These are phyloP conservation scores for Gossypium anomalum DNA, from an alignment of 345 rosid genomes.

Conservation along the genomic window DNA sequence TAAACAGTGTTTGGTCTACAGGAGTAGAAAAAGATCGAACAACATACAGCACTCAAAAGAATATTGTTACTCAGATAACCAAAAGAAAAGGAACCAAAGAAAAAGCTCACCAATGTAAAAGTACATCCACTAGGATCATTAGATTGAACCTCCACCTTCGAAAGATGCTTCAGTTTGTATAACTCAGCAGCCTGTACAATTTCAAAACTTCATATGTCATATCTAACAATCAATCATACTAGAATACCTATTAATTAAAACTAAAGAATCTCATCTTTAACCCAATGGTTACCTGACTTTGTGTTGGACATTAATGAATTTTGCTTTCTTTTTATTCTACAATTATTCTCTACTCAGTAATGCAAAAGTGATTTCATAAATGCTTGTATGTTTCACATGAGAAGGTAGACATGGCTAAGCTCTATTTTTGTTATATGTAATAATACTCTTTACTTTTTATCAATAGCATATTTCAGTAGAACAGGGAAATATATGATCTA, in stretches of 20 bases:
- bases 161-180: constrained; percentile 93
- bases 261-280: constrained; percentile 2
- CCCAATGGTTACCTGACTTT: not conserved
- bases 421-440: not conserved
- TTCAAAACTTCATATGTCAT: constrained; percentile 14
- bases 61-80: constrained; percentile 4
- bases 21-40: not conserved
- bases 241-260: not conserved
- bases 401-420: not conserved
- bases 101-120: constrained; percentile 69
- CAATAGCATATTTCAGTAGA: not conserved
- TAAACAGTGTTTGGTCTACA: not conserved
- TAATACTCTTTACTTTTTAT: not conserved
- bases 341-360: not conserved
- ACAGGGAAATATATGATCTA: not conserved
- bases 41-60: constrained; percentile 13
- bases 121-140: constrained; percentile 98
- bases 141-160: constrained; percentile 86
- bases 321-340: not conserved
- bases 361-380: not conserved
- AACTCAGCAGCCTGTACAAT: constrained; percentile 77
- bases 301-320: not conserved
- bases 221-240: not conserved
- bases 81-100: not conserved
- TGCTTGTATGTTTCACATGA: not conserved